Base-by-base conservation (phyloP, 164 flowering plant species). In the Macadamia integrifolia region DNA sequence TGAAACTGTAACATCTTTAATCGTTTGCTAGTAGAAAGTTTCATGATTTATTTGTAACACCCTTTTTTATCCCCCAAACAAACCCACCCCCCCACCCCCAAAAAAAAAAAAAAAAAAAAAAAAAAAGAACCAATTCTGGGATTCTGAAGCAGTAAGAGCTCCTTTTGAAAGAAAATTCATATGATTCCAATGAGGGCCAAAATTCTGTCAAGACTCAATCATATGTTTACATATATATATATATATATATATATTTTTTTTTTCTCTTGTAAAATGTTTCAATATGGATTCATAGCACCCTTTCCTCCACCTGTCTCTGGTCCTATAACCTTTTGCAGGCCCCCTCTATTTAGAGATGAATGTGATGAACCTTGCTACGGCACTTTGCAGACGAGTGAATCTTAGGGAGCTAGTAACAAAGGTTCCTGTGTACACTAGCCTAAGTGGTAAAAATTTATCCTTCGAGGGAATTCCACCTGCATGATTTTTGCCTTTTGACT, bases 321-420 rank as follows among this genome's bases (percentile, higher is more conserved):
- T 46, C 40, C 5, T 35, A 35, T 35, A 5, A 35, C 5, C 40
- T 23, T 56, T 59, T 64, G 55, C 69, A 74, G 76, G 69, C 60
- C 31, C 55, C 10, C 40, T 31, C 61, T 42, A 40, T 52, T 63
- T 61, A 58, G 56, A 57, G 40, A 44, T 64, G 29, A 69, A 52
- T 40, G 71, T 56, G 72, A 77, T 85, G 81, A 88, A 78, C 77
- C 61, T 86, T 42, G 83, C 81, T 30, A 63, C 85, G 56, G 60
- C 80, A 4, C 30, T 88, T 3, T 85, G 83, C 73, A 76, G 77
- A 74, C 68, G 91, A 67, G 52, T 81, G 59, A 86, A 70, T 71
- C 49, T 89, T 48, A 80, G 76, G 72, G 87, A 89, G 43, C 64
- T 89, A 65, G 76, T 87, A 48, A 66, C 86, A 35, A 81, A 71